Percentiles rank a stretch among this genome's conserved stretches.
Evolutionary conservation across 2,329 filamentous ascomycete species (phyloP).

Genomic region (Diaporthe sp.): DNA sequence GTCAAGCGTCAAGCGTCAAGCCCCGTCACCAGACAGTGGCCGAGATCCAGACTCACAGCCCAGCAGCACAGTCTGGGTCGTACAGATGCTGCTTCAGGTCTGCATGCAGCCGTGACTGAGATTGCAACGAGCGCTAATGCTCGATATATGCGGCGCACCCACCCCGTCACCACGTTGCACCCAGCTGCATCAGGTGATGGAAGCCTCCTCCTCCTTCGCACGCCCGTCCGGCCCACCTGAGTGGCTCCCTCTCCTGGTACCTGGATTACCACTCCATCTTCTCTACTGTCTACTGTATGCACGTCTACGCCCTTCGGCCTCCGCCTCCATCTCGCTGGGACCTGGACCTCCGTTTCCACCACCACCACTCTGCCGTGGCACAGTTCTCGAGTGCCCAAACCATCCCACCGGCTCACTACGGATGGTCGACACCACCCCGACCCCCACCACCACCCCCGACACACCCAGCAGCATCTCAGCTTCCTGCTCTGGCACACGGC

Average conservation of each 20-base stretch:
- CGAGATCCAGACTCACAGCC: too few relatives aligned
- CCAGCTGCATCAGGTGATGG: conserved; percentile 1
- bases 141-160: conserved; percentile 9
- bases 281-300: background rate
- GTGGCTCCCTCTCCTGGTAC: conserved; percentile 18
- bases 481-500: conserved; percentile 11
- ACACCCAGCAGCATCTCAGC: conserved; percentile 5
- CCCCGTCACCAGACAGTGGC: background rate
- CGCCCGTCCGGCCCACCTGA: background rate
- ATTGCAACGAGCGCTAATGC: conserved; percentile 3
- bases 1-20: conserved; percentile 14
- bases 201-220: background rate
- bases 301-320: background rate
- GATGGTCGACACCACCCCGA: background rate
- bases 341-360: background rate
- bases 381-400: too few relatives aligned
- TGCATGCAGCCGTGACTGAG: conserved; percentile 19
- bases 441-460: background rate
- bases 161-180: conserved; percentile 25
- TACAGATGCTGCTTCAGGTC: background rate
- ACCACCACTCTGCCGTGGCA: background rate
- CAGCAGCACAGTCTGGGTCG: background rate
- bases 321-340: background rate
- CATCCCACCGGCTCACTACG: too few relatives aligned
- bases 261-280: conserved; percentile 26